phyloP scores from a whole-genome alignment of 1,284 basidiomycete genomes.

The Pholiota adiposa region DNA sequence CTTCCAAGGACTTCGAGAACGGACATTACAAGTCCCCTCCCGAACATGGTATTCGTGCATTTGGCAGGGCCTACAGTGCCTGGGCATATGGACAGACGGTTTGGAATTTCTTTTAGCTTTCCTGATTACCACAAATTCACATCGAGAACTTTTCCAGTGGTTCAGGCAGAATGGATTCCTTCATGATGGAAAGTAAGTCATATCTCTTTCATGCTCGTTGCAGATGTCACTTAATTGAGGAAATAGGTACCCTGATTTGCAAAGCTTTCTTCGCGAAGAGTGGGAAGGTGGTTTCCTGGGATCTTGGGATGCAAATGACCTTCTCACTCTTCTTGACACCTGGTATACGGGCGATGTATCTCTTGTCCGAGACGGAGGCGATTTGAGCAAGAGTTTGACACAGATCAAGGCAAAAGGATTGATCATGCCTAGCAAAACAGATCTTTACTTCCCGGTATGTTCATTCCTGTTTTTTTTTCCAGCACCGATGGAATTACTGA shows the following conservation, averaged over 20 bases:
- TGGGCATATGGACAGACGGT: constrained; percentile 64
- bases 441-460: constrained; percentile 58
- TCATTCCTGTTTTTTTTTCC: not conserved
- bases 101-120: constrained; percentile 12
- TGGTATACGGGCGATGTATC: constrained; percentile 59
- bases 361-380: constrained; percentile 43
- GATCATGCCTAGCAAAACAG: constrained; percentile 61
- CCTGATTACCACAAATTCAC: not conserved
- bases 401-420: constrained; percentile 53
- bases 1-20: constrained; percentile 61
- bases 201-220: no score
- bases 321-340: constrained; percentile 52
- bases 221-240: not conserved
- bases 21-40: constrained; percentile 56
- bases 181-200: constrained; percentile 41
- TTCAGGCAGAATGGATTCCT: constrained; percentile 54
- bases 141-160: constrained; percentile 42
- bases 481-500: not conserved
- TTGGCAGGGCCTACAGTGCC: constrained; percentile 60
- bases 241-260: constrained; percentile 49
- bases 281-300: constrained; percentile 54
- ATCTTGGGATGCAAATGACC: constrained; percentile 65
- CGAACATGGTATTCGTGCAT: constrained; percentile 55
- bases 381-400: constrained; percentile 42
- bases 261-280: constrained; percentile 51